Evolutionary conservation across 2,329 filamentous ascomycete genomes (phyloP).

Genomic region (Cordyceps fumosorosea): DNA sequence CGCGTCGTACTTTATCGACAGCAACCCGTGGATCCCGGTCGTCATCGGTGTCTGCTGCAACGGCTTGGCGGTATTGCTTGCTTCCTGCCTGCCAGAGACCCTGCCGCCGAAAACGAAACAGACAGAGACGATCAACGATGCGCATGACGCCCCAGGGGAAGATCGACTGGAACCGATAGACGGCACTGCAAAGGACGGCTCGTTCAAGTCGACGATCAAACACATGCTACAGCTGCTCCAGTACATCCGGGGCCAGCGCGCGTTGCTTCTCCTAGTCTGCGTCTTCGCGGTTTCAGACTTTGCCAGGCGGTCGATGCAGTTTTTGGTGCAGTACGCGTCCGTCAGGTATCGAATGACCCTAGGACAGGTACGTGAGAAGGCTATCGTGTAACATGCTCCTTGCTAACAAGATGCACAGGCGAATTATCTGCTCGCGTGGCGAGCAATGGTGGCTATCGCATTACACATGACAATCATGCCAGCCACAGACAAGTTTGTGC

Average conservation of each 20-base stretch:
- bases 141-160: background rate
- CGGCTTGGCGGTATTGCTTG: background rate
- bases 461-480: constrained; percentile 2
- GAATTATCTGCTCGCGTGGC: constrained; percentile 8
- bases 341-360: constrained; percentile 1
- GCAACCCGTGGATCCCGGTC: constrained; percentile 5
- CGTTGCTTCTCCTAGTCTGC: background rate
- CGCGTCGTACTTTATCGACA: constrained; percentile 12
- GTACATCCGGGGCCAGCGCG: background rate
- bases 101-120: background rate
- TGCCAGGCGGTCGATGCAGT: constrained; percentile 7
- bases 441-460: constrained; percentile 1
- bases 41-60: constrained; percentile 3
- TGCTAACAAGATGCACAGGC: background rate
- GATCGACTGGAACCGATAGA: background rate
- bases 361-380: background rate
- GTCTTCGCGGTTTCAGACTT: constrained; percentile 9
- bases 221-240: background rate
- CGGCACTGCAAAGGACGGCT: background rate
- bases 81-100: background rate
- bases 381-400: background rate
- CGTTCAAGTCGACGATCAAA: background rate
- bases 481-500: background rate
- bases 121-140: background rate
- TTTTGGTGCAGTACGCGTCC: constrained; percentile 7